Evolutionary conservation across 805 yeast genomes (phyloP).

Genomic region (Citeromyces nyonsensis): DNA sequence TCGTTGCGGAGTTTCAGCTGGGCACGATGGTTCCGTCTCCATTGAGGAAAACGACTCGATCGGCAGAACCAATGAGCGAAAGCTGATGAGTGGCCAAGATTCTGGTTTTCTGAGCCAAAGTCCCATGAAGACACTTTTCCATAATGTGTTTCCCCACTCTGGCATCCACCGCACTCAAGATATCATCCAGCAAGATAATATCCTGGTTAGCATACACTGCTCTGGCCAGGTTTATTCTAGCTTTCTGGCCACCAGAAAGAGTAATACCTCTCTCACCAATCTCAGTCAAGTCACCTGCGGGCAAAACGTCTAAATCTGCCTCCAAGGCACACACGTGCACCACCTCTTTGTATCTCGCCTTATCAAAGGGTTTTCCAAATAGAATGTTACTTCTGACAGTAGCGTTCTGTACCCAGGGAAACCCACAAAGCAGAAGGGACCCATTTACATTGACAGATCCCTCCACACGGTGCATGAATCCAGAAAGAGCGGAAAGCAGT

Average conservation of each 20-base stretch:
- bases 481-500: slow-evolving; percentile 45
- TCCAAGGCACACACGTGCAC: slow-evolving; percentile 31
- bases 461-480: slow-evolving; percentile 33
- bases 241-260: slow-evolving; percentile 49
- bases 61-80: slow-evolving; percentile 54
- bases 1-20: slow-evolving; percentile 27
- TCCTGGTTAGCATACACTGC: slow-evolving; percentile 52
- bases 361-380: slow-evolving; percentile 30
- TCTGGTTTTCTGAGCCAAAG: slow-evolving; percentile 44
- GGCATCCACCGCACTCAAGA: slow-evolving; percentile 59
- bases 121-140: slow-evolving; percentile 45
- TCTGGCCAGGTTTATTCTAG: slow-evolving; percentile 49
- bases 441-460: slow-evolving; percentile 41
- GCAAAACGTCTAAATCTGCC: slow-evolving; percentile 28
- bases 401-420: slow-evolving; percentile 36
- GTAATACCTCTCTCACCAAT: slow-evolving; percentile 52
- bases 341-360: slow-evolving; percentile 22
- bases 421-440: slow-evolving; percentile 30
- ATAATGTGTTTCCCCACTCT: slow-evolving; percentile 47
- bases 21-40: slow-evolving; percentile 45
- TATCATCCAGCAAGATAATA: slow-evolving; percentile 46
- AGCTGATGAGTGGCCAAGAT: slow-evolving; percentile 77
- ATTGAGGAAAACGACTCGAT: slow-evolving; percentile 50
- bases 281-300: slow-evolving; percentile 36
- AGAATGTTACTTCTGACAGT: slow-evolving; percentile 32